These are phyloP conservation scores for Linum usitatissimum DNA, from an alignment of 345 rosid species.

Conservation along the genomic window DNA sequence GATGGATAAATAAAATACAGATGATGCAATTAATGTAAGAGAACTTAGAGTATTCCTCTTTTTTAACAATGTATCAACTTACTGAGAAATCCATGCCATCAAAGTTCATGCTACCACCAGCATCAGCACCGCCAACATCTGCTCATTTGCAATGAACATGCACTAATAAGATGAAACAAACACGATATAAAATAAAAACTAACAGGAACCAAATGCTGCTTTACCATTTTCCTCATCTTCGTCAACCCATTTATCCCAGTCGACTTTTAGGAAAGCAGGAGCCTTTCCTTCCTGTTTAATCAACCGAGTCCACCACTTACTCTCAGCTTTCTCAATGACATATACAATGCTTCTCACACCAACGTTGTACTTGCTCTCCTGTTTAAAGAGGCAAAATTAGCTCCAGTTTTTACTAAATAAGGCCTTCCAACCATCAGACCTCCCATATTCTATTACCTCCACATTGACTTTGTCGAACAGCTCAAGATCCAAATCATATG, in stretches of 20 bases:
- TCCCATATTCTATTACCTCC: constrained; percentile 31
- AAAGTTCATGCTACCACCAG: constrained; percentile 41
- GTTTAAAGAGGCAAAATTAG: not conserved
- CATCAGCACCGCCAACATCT: constrained; percentile 9
- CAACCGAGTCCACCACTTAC: constrained; percentile 66
- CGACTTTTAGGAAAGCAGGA: constrained; percentile 75
- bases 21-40: too few species aligned
- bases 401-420: not conserved
- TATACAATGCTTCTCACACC: constrained; percentile 68
- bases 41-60: too few species aligned
- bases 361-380: constrained; percentile 67
- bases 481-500: constrained; percentile 62
- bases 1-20: too few species aligned
- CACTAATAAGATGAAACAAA: constrained; percentile 7
- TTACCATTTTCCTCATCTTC: constrained; percentile 59
- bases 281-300: constrained; percentile 48
- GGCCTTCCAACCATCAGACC: not conserved
- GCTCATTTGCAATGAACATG: constrained; percentile 13
- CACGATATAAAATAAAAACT: not conserved
- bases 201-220: constrained; percentile 1
- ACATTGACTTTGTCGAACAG: constrained; percentile 74
- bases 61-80: constrained; percentile 9
- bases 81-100: constrained; percentile 82
- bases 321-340: constrained; percentile 66
- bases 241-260: constrained; percentile 95